phyloP scores from a whole-genome alignment of 2,329 filamentous ascomycete species.

The Fusarium duplospermum region DNA sequence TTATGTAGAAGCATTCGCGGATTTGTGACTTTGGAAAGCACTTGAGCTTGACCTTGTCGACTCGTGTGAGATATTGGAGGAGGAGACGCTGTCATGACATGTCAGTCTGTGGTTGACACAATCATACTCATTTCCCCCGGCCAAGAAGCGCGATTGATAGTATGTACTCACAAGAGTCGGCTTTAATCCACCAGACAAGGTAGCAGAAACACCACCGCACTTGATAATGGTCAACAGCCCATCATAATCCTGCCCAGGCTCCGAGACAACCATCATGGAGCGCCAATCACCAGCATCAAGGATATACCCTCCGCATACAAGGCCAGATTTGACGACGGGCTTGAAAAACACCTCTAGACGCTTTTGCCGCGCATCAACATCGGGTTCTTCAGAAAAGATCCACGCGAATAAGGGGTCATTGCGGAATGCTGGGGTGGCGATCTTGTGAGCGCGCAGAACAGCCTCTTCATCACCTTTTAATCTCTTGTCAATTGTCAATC shows the following conservation, averaged over 20 bases:
- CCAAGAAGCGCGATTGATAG: not conserved
- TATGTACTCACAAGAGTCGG: conserved; percentile 8
- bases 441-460: not conserved
- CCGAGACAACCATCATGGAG: conserved; percentile 21
- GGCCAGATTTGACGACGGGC: conserved; percentile 6
- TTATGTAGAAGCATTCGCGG: conserved; percentile 16
- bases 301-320: conserved; percentile 11
- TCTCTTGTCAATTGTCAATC: not conserved
- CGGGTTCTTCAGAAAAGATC: conserved; percentile 5
- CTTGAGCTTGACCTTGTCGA: conserved; percentile 10
- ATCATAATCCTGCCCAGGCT: conserved; percentile 20
- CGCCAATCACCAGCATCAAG: conserved; percentile 16
- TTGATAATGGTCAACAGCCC: conserved; percentile 2
- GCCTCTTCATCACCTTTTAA: not conserved
- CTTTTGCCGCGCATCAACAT: conserved; percentile 2
- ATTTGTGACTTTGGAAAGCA: not conserved
- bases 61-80: not conserved
- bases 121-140: not conserved
- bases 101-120: not conserved
- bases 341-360: conserved; percentile 7
- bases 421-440: conserved; percentile 10
- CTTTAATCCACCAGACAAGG: conserved; percentile 6
- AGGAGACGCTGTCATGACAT: conserved; percentile 7
- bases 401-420: conserved; percentile 13
- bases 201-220: conserved; percentile 13